A percentile compares a stretch with the other conserved stretches of the same genome.
Conservation (phyloP, 2,329 filamentous ascomycete genomes). For the Cladophialophora bantiana region DNA sequence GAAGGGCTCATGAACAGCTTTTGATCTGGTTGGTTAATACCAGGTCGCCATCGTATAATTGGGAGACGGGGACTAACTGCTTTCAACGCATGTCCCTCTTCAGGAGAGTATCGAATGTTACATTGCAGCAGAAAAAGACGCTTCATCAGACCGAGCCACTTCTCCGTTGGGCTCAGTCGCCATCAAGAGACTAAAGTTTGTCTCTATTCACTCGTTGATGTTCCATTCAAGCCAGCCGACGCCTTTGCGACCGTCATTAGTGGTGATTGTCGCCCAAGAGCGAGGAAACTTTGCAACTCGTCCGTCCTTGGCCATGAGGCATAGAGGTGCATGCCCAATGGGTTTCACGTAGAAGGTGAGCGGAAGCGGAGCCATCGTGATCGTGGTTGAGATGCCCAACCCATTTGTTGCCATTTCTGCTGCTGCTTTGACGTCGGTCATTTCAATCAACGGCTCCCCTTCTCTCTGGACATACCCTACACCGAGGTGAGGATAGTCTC, state of each 20-base stretch:
- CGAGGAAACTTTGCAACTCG: slow-evolving; percentile 3
- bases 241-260: background rate
- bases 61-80: too few species aligned
- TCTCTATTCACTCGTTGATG: slow-evolving; percentile 1
- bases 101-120: background rate
- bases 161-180: background rate
- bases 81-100: too few species aligned
- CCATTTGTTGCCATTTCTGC: background rate
- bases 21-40: slow-evolving; percentile 49
- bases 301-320: background rate
- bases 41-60: too few species aligned
- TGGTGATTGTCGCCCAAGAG: slow-evolving; percentile 1
- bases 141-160: background rate
- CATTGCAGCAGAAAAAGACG: background rate
- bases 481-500: background rate
- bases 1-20: slow-evolving; percentile 19
- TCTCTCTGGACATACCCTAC: background rate
- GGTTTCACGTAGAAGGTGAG: slow-evolving; percentile 7
- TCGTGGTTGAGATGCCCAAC: background rate
- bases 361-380: slow-evolving; percentile 1
- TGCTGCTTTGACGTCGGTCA: background rate
- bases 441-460: background rate
- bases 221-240: background rate
- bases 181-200: background rate
- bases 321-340: background rate